Percentiles rank a stretch among this genome's conserved stretches.
Conservation (phyloP, 495 filamentous ascomycete species). For the Talaromyces trachyspermus region DNA sequence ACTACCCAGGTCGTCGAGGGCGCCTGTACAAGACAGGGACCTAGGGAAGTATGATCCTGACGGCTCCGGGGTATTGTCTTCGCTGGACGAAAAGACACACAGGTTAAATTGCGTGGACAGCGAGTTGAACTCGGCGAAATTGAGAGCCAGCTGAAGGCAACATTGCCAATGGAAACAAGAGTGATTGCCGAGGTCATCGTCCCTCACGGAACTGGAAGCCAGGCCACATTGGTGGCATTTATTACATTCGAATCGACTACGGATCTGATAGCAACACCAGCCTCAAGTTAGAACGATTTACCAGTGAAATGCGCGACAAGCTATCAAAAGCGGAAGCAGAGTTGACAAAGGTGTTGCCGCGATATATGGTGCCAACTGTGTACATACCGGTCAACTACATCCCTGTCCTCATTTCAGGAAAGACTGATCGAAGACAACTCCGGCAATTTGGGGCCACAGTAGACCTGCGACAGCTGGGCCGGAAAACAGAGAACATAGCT, state of each 20-base stretch:
- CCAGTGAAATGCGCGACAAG: constrained; percentile 13
- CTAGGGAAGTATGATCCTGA: constrained; percentile 49
- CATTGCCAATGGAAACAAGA: constrained; percentile 22
- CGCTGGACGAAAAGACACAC: constrained; percentile 53
- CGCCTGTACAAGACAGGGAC: constrained; percentile 47
- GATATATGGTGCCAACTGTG: constrained; percentile 39
- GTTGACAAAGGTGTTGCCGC: constrained; percentile 25
- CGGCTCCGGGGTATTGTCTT: constrained; percentile 45
- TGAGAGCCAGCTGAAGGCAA: constrained; percentile 29
- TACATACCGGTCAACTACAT: constrained; percentile 34
- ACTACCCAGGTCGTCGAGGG: constrained; percentile 24
- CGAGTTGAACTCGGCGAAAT: constrained; percentile 55
- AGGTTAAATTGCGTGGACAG: constrained; percentile 57
- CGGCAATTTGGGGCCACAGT: constrained; percentile 24
- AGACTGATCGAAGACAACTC: constrained; percentile 37
- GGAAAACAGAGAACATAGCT: constrained; percentile 5
- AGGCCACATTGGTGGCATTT: constrained; percentile 32
- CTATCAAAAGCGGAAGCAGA: constrained; percentile 22
- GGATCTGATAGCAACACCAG: constrained; percentile 12
- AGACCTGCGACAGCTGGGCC: constrained; percentile 25
- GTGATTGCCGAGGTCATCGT: constrained; percentile 34
- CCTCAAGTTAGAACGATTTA: constrained; percentile 11
- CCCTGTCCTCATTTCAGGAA: constrained; percentile 35
- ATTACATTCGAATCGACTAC: constrained; percentile 23
- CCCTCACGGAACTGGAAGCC: constrained; percentile 21